Conservation (phyloP, 2,329 filamentous ascomycete species). For the Phaeomoniella chlamydospora region DNA sequence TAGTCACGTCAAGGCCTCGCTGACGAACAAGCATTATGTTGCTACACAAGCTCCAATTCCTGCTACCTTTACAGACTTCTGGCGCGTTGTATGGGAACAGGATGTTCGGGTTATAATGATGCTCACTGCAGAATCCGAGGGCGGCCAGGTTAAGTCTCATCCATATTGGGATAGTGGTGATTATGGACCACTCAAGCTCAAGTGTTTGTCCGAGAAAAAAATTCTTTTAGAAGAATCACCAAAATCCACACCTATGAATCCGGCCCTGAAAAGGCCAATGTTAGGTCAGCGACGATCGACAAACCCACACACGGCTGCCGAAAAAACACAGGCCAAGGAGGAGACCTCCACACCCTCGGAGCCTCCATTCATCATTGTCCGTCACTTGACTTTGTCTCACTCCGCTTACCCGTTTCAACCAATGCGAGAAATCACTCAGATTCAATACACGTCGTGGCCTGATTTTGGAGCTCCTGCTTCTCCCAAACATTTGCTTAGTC, state of each 20-base stretch:
- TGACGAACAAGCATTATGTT: slow-evolving; percentile 86
- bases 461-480: slow-evolving; percentile 90
- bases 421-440: slow-evolving; percentile 81
- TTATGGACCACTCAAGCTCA: slow-evolving; percentile 65
- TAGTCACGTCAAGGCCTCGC: slow-evolving; percentile 64
- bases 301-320: slow-evolving; percentile 14
- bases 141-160: slow-evolving; percentile 87
- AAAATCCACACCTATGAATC: slow-evolving; percentile 20
- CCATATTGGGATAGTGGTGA: slow-evolving; percentile 75
- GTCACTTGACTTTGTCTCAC: slow-evolving; percentile 76
- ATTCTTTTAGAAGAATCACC: slow-evolving; percentile 55
- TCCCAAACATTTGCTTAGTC: slow-evolving; percentile 67
- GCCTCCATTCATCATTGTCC: slow-evolving; percentile 62
- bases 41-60: slow-evolving; percentile 89
- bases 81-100: slow-evolving; percentile 95
- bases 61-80: slow-evolving; percentile 93
- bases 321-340: slow-evolving; percentile 16
- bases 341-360: slow-evolving; percentile 31
- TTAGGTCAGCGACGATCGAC: slow-evolving; percentile 20
- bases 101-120: slow-evolving; percentile 91
- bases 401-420: slow-evolving; percentile 64
- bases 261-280: slow-evolving; percentile 20
- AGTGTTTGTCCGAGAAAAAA: slow-evolving; percentile 65
- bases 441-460: slow-evolving; percentile 94
- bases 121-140: slow-evolving; percentile 87